Evolutionary conservation across 768 basidiomycete genomes (phyloP).

Genomic region (Punctularia strigosozonata): DNA sequence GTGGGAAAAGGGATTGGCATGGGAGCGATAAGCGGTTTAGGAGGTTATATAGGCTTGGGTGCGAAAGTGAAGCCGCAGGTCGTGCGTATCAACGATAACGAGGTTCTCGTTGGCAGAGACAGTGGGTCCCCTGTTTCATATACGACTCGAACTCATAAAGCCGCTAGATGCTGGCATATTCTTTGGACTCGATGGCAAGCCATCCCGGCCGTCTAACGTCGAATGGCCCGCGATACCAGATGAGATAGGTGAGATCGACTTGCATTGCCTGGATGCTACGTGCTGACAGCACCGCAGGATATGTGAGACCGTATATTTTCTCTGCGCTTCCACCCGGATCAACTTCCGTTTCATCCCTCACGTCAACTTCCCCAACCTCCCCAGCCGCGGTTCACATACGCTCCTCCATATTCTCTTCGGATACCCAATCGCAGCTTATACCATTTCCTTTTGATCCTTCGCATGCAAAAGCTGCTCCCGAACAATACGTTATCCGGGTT

Average conservation of each 20-base stretch:
- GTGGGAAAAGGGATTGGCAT: too few relatives aligned
- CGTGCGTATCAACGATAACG: slow-evolving; percentile 41
- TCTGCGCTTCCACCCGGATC: slow-evolving; percentile 59
- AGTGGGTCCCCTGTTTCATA: slow-evolving; percentile 34
- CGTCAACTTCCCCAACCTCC: slow-evolving; percentile 40
- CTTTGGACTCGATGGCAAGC: slow-evolving; percentile 47
- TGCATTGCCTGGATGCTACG: slow-evolving; percentile 3
- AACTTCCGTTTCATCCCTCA: slow-evolving; percentile 15
- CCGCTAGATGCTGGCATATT: slow-evolving; percentile 54
- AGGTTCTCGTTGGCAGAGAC: slow-evolving; percentile 68
- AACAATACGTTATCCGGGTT: slow-evolving; percentile 48
- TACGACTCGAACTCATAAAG: not conserved
- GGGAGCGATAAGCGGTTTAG: slow-evolving; percentile 69
- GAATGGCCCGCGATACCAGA: slow-evolving; percentile 77
- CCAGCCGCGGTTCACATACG: slow-evolving; percentile 57
- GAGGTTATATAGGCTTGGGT: slow-evolving; percentile 76
- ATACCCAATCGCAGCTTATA: slow-evolving; percentile 52
- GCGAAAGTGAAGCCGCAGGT: slow-evolving; percentile 60
- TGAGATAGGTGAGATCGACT: slow-evolving; percentile 46
- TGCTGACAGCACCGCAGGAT: slow-evolving; percentile 29
- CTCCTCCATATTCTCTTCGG: slow-evolving; percentile 53
- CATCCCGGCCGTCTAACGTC: slow-evolving; percentile 35
- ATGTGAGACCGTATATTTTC: slow-evolving; percentile 68
- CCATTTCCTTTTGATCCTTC: slow-evolving; percentile 34
- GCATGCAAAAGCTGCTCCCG: slow-evolving; percentile 13